Evolutionary conservation across 345 rosid genomes (phyloP), one percentile per base, ranked within the genome.

Genomic region (Gossypium raimondii): DNA sequence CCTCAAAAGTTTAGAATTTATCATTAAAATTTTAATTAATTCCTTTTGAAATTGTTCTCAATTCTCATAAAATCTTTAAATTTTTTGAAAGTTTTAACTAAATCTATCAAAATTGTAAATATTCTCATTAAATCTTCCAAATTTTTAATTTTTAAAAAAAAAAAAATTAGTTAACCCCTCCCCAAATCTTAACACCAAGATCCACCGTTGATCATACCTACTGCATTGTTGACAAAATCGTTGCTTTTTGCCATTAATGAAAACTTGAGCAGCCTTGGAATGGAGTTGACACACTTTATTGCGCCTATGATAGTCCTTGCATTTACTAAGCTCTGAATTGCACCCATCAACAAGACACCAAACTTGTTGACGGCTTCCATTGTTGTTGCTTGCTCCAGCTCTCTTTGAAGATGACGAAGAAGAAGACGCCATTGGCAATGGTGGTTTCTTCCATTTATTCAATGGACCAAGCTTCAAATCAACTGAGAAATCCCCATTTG

Each of bases 171-270:
- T 0, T n/a, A 41, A 51, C 56, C 22, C 73, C 62, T 16, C 12
- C 7, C 50, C 7, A 45, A 11, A 45, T 14, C 43, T 1, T 0
- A 14, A 1, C 50, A 50, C 9, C 9, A 52, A 9, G 22, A 75
- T 56, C 51, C 11, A 38, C 10, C 7, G 41, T 34, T 34, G 34
- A 48, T 38, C 24, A 34, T 64, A 93, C 98, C 98, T 87, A 89
- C 98, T 93, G 74, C 98, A 93, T 85, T 93, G 98, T 75, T 93
- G 98, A 77, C 98, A 93, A 81, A 93, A 93, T 70, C 98, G 78
- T 81, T 88, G 94, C 68, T 85, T 88, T 45, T 77, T 81, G 43
- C 94, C 93, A 65, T 84, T 81, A 56, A 93, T 86, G 2, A 81
- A 83, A 80, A 89, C 98, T 58, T 85, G 84, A 0, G 92, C 87